phyloP scores from a whole-genome alignment of 2,329 filamentous ascomycete species.

The Apiospora sp. region DNA sequence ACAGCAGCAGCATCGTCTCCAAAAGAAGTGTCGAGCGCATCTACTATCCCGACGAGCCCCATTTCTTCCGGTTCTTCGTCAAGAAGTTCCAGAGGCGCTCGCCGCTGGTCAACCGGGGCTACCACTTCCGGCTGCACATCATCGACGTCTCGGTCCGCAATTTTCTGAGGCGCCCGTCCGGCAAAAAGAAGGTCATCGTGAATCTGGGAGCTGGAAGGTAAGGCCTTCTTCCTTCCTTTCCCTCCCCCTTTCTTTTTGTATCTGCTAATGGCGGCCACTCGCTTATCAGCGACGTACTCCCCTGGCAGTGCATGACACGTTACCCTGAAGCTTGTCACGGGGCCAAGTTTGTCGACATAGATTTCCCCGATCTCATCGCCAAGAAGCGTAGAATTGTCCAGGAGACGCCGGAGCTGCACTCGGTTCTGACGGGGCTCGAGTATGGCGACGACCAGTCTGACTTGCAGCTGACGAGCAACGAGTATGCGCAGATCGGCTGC shows the following conservation, averaged over 20 bases:
- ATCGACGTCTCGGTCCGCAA: conserved; percentile 76
- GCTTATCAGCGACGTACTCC: conserved; percentile 76
- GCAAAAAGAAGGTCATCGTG: conserved; percentile 75
- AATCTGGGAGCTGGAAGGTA: conserved; percentile 92
- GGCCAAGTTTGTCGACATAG: conserved; percentile 81
- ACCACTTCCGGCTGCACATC: conserved; percentile 84
- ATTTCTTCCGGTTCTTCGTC: conserved; percentile 90
- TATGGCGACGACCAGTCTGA: conserved; percentile 50
- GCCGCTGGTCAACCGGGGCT: conserved; percentile 90
- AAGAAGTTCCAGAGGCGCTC: conserved; percentile 82
- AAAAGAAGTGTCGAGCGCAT: conserved; percentile 92
- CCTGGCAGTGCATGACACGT: conserved; percentile 80
- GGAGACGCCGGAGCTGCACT: conserved; percentile 66
- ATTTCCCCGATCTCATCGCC: conserved; percentile 81
- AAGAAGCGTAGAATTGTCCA: conserved; percentile 76
- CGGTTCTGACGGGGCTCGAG: conserved; percentile 54
- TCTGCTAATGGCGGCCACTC: not conserved
- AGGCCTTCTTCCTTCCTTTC: conserved; percentile 49
- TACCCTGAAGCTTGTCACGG: conserved; percentile 66
- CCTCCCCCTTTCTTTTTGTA: not conserved
- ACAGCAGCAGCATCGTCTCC: conserved; percentile 90
- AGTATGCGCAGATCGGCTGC: conserved; percentile 82
- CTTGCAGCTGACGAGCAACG: conserved; percentile 69
- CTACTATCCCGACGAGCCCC: conserved; percentile 78
- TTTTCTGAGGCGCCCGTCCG: conserved; percentile 68